Conservation (phyloP, 176 grass and related monocot genomes). For the Phoenix dactylifera region DNA sequence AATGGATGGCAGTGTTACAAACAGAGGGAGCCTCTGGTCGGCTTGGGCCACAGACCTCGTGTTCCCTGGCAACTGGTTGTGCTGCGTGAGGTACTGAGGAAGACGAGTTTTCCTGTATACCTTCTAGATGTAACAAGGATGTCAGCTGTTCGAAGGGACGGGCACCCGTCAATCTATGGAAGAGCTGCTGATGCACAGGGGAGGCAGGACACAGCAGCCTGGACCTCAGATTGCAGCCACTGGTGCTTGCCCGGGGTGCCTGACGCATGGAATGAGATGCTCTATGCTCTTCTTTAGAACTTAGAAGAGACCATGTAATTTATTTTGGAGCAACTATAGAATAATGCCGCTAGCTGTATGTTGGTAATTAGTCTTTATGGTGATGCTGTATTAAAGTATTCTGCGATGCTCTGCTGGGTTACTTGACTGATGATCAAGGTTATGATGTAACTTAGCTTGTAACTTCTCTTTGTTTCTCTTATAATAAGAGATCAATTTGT, state of each 20-base stretch:
- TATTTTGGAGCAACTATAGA: no score
- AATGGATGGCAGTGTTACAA: slow-evolving; percentile 44
- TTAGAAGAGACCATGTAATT: no score
- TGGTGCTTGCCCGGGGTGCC: slow-evolving; percentile 47
- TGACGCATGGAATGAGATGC: slow-evolving; percentile 44
- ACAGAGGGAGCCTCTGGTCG: slow-evolving; percentile 13
- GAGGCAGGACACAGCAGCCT: not conserved
- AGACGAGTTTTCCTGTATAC: slow-evolving; percentile 36
- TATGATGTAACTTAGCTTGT: no score
- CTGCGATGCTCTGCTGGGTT: no score
- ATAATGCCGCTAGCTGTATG: no score
- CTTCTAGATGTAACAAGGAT: slow-evolving; percentile 36
- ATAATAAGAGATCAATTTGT: no score
- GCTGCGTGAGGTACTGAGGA: slow-evolving; percentile 31
- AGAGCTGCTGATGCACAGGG: not conserved
- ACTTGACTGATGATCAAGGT: no score
- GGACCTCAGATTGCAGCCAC: slow-evolving; percentile 28
- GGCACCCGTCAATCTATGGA: slow-evolving; percentile 38
- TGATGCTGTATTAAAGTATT: no score
- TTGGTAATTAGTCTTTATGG: no score
- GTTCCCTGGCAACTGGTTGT: slow-evolving; percentile 25
- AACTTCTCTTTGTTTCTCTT: no score
- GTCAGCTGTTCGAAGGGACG: slow-evolving; percentile 29
- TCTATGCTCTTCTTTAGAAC: slow-evolving; percentile 25
- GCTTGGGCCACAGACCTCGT: not conserved